Percentiles rank a stretch among this genome's conserved stretches.
These are phyloP conservation scores for Phytophthora agathidicida DNA, from an alignment of 352 stramenopile genomes.

Conservation along the genomic window DNA sequence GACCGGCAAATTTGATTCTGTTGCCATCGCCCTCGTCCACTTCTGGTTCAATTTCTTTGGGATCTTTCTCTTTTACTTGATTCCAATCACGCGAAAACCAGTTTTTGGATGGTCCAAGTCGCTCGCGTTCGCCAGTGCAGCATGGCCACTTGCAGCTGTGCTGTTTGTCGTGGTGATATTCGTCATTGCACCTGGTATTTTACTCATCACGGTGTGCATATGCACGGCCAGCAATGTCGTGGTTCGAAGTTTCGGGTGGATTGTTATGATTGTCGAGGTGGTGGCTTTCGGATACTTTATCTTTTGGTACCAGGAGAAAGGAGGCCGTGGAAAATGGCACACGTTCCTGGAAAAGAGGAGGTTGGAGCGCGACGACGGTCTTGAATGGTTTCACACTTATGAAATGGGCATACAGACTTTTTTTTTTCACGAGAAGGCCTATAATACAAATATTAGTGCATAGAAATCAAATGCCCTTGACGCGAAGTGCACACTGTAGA, in stretches of 20 bases:
- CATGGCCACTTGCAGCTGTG: slow-evolving; percentile 49
- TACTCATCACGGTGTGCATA: slow-evolving; percentile 53
- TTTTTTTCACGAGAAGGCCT: too few relatives aligned
- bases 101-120: slow-evolving; percentile 67
- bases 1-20: slow-evolving; percentile 61
- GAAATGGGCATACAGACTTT: too few relatives aligned
- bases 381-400: too few relatives aligned
- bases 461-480: too few relatives aligned
- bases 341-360: slow-evolving; percentile 45
- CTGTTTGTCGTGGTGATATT: slow-evolving; percentile 52
- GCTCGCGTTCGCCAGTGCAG: slow-evolving; percentile 60
- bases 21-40: slow-evolving; percentile 88
- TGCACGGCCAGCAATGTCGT: slow-evolving; percentile 36
- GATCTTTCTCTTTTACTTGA: slow-evolving; percentile 89
- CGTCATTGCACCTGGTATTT: slow-evolving; percentile 41
- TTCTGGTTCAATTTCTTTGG: slow-evolving; percentile 92
- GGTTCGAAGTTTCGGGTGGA: slow-evolving; percentile 32
- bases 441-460: too few relatives aligned
- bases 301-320: slow-evolving; percentile 47
- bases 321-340: slow-evolving; percentile 39
- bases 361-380: slow-evolving; percentile 37
- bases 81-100: slow-evolving; percentile 83
- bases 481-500: too few relatives aligned
- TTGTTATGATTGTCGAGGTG: slow-evolving; percentile 29
- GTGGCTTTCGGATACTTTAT: slow-evolving; percentile 12